These are phyloP conservation scores for Aspergillus mulundensis DNA, from an alignment of 495 filamentous ascomycete genomes.

Conservation along the genomic window DNA sequence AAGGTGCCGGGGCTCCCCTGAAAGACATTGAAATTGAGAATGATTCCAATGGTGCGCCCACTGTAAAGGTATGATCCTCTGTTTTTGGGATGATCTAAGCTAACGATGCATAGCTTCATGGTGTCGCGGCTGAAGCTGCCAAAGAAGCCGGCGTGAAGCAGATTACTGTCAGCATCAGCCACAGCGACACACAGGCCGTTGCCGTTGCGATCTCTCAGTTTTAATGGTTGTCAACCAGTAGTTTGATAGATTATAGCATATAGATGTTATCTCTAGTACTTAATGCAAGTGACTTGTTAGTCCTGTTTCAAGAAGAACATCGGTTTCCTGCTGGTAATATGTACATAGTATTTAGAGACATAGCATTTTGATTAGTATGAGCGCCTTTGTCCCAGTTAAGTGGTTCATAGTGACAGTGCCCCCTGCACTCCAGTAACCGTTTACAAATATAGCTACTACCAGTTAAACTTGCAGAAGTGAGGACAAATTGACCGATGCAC, in stretches of 20 bases:
- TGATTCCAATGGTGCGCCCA: slow-evolving; percentile 75
- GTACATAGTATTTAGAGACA: no score
- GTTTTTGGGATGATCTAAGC: slow-evolving; percentile 13
- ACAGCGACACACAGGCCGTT: slow-evolving; percentile 86
- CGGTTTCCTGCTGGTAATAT: not conserved
- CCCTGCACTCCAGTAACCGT: no score
- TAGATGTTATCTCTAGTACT: slow-evolving; percentile 11
- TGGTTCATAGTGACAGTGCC: no score
- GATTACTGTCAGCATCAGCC: slow-evolving; percentile 89
- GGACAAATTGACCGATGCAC: no score
- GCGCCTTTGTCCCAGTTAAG: no score
- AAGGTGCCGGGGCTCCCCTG: slow-evolving; percentile 82
- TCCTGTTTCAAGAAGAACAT: not conserved
- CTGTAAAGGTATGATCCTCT: slow-evolving; percentile 68
- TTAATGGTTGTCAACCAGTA: slow-evolving; percentile 32
- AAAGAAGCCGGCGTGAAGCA: slow-evolving; percentile 79
- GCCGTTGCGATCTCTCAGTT: slow-evolving; percentile 85
- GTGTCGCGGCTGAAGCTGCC: slow-evolving; percentile 74
- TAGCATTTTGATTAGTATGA: no score
- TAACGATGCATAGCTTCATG: slow-evolving; percentile 64
- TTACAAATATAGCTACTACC: no score
- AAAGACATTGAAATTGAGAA: slow-evolving; percentile 91
- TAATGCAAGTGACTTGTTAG: slow-evolving; percentile 1
- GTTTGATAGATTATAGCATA: slow-evolving; percentile 4
- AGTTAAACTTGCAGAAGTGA: no score